Percentiles rank a stretch among this genome's conserved stretches.
Evolutionary conservation across 768 basidiomycete species (phyloP).

Genomic region (Mycena vulgaris): DNA sequence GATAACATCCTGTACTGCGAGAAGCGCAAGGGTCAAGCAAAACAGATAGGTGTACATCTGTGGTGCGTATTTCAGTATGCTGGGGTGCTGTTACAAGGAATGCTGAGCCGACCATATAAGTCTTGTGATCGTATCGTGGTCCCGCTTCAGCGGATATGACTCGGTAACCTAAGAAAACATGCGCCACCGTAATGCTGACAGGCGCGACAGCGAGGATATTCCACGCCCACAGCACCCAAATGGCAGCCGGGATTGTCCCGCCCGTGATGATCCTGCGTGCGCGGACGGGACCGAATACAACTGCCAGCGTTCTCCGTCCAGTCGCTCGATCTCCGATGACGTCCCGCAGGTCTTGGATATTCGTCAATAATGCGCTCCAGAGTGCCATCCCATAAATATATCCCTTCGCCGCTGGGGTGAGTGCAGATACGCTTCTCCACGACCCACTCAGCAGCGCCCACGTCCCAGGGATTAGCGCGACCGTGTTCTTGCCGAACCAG

Average conservation of each 20-base stretch:
- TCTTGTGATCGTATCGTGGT: constrained; percentile 38
- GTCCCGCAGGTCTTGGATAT: too few species aligned
- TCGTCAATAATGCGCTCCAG: constrained; percentile 10
- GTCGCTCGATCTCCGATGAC: constrained; percentile 33
- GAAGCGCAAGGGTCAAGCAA: constrained; percentile 16
- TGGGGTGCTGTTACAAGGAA: background rate
- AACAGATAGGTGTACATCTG: constrained; percentile 30
- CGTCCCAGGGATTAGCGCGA: constrained; percentile 34
- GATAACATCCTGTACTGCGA: too few species aligned
- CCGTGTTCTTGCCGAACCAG: constrained; percentile 36
- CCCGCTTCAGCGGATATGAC: constrained; percentile 1
- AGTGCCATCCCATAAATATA: constrained; percentile 5
- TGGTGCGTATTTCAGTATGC: background rate
- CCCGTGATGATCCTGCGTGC: background rate
- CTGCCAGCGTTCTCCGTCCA: constrained; percentile 33
- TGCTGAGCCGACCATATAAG: constrained; percentile 36
- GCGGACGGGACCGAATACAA: constrained; percentile 32
- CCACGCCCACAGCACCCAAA: background rate
- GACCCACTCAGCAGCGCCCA: constrained; percentile 36
- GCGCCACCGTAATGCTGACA: constrained; percentile 2
- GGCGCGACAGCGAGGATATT: background rate
- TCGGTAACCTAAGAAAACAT: constrained; percentile 33
- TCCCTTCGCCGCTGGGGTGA: background rate
- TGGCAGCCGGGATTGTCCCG: background rate
- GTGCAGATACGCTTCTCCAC: constrained; percentile 24